Evolutionary conservation across 306 rosid genomes (phyloP), one percentile per base, ranked within the genome.

Genomic region (Amphicarpaea edgeworthii): DNA sequence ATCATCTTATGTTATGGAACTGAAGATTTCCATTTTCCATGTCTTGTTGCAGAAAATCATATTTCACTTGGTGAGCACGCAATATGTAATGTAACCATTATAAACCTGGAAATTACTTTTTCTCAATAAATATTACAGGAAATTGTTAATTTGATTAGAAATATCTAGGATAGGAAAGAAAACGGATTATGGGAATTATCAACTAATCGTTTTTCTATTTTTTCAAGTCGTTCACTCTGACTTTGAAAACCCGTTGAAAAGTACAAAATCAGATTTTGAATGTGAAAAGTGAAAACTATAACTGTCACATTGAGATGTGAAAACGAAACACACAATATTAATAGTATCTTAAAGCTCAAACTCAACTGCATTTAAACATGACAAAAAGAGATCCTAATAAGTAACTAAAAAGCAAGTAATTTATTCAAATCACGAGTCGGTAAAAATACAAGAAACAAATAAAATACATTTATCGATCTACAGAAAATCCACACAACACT

Each of bases 381-480:
- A 76, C 43, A 32, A 79, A 53, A 46, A 51, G 24, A 49, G 19
- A 46, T 45, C 42, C 70, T n/a, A n/a, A n/a, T n/a, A 67, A 49
- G 66, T 37, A 78, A 77, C 26, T 79, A 77, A 9, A 70, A 59
- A 79, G 23, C 88, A n/a, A n/a, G n/a, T 64, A 70, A 34, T 68
- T 89, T 87, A 87, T 89, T 89, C 24, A 70, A 70, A 67, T 64
- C 45, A 67, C 11, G 11, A 61, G 59, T 68, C 47, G 49, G 15
- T 74, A 73, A 49, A 42, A 77, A 80, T 79, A 59, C 85, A 79
- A 78, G 65, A 80, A 57, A 32, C 46, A 76, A 73, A 79, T 81
- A 51, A 76, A 84, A 81, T 68, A 65, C 51, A 60, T 16, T n/a
- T n/a, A n/a, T n/a, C n/a, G n/a, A 32, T 59, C 71, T 67, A 72